Conservation (phyloP, 352 stramenopile species). For the Phytophthora syringae region DNA sequence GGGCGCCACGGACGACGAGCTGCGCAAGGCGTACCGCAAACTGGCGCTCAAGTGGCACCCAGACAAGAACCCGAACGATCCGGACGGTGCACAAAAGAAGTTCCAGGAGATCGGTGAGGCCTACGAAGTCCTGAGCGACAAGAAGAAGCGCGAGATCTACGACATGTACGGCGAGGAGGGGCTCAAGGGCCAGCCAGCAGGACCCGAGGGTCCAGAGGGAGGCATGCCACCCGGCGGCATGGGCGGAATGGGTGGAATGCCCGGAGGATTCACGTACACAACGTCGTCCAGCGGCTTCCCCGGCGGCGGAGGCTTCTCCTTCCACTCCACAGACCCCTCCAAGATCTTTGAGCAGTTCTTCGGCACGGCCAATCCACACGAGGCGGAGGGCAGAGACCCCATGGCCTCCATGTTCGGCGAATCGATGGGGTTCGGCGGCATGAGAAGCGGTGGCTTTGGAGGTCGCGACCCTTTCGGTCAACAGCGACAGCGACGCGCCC, state of each 20-base stretch:
- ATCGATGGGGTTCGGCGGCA: conserved; percentile 60
- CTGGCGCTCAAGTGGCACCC: conserved; percentile 93
- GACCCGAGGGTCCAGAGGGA: conserved; percentile 37
- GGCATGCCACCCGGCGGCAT: conserved; percentile 20
- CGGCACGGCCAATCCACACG: conserved; percentile 80
- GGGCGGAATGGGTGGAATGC: conserved; percentile 74
- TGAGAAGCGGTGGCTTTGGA: conserved; percentile 43
- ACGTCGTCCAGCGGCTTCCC: conserved; percentile 67
- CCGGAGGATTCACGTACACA: conserved; percentile 49
- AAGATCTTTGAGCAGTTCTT: conserved; percentile 94
- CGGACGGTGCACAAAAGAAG: conserved; percentile 86
- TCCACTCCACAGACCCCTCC: conserved; percentile 80
- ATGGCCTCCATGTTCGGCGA: conserved; percentile 76
- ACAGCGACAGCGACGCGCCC: conserved; percentile 35
- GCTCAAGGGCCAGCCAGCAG: conserved; percentile 66
- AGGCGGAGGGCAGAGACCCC: conserved; percentile 74
- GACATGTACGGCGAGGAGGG: conserved; percentile 94
- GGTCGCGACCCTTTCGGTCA: conserved; percentile 52
- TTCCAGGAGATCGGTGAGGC: conserved; percentile 94
- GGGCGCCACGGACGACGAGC: conserved; percentile 74
- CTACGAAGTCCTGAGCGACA: conserved; percentile 94
- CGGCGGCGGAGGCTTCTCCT: conserved; percentile 56
- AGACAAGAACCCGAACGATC: conserved; percentile 92
- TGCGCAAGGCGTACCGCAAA: conserved; percentile 90
- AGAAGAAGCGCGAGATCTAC: conserved; percentile 93